These are phyloP conservation scores for Hypoxylon sp. DNA, from an alignment of 2,329 filamentous ascomycete genomes.

Conservation along the genomic window DNA sequence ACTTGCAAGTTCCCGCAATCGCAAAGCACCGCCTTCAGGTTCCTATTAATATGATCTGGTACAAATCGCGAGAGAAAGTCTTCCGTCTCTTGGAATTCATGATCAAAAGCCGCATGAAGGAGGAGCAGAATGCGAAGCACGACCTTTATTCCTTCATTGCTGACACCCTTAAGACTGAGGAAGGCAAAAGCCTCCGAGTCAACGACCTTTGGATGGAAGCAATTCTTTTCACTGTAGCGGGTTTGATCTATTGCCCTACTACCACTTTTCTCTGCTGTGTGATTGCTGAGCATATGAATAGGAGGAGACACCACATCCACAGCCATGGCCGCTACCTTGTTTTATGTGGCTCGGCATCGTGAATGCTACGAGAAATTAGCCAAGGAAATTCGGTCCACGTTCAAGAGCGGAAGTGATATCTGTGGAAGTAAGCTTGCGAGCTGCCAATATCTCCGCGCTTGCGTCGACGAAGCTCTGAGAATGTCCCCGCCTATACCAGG, in stretches of 20 bases:
- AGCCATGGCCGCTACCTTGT: constrained; percentile 46
- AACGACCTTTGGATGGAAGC: constrained; percentile 63
- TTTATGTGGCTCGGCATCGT: constrained; percentile 45
- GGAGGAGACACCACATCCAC: constrained; percentile 47
- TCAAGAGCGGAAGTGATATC: constrained; percentile 38
- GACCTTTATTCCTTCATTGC: constrained; percentile 43
- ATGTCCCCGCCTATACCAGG: constrained; percentile 42
- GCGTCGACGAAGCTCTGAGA: constrained; percentile 42
- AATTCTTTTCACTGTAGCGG: constrained; percentile 56
- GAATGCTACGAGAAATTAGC: constrained; percentile 37
- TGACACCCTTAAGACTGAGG: constrained; percentile 27
- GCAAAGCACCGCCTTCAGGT: constrained; percentile 28
- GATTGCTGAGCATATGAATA: neutral
- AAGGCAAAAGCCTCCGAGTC: constrained; percentile 19
- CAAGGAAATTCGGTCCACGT: constrained; percentile 39
- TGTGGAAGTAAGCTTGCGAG: constrained; percentile 29
- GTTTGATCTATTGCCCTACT: constrained; percentile 14
- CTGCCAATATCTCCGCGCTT: constrained; percentile 44
- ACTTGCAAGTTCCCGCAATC: constrained; percentile 38
- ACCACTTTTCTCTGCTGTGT: neutral
- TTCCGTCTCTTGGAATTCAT: constrained; percentile 30
- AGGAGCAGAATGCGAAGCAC: constrained; percentile 28
- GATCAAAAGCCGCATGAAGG: constrained; percentile 36
- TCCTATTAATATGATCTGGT: constrained; percentile 29
- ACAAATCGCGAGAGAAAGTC: constrained; percentile 16